Percentiles rank a stretch among this genome's conserved stretches.
phyloP scores from a whole-genome alignment of 176 grass and related monocot genomes.

The Ensete glaucum region DNA sequence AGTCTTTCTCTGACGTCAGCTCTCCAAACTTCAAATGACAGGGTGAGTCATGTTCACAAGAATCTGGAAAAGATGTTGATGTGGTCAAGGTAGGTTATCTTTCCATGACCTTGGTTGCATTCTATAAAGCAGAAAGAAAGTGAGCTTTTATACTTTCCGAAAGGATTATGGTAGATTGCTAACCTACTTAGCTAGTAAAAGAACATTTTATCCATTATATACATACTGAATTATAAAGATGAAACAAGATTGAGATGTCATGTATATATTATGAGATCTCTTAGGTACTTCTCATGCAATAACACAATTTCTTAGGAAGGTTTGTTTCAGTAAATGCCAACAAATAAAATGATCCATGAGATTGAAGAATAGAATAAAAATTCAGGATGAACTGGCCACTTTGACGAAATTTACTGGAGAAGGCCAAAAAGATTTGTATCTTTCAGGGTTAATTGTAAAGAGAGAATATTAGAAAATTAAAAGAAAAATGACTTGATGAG shows the following conservation, averaged over 20 bases:
- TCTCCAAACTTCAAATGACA: constrained; percentile 31
- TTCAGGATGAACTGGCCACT: not conserved
- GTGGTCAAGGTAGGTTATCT: constrained; percentile 46
- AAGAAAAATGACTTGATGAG: not conserved
- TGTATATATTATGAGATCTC: not conserved
- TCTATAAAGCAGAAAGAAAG: not conserved
- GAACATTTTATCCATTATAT: not conserved
- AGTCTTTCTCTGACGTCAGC: constrained; percentile 24
- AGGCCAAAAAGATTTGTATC: not conserved
- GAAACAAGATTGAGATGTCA: not conserved
- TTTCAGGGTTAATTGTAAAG: not conserved
- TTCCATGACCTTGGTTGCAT: not conserved
- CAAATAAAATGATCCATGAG: not conserved
- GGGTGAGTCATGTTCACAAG: constrained; percentile 61
- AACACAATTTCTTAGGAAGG: not conserved
- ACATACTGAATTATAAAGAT: not conserved
- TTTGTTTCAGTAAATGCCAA: not conserved
- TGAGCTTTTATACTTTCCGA: not conserved
- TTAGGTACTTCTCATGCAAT: not conserved
- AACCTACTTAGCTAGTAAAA: too few species aligned
- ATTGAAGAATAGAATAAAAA: not conserved
- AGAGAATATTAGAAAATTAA: not conserved
- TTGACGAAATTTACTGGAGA: not conserved
- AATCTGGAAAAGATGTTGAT: constrained; percentile 57
- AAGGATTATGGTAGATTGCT: not conserved